Evolutionary conservation across 768 basidiomycete species (phyloP), one percentile per base, ranked within the genome.

Genomic region (Lactarius indigo): DNA sequence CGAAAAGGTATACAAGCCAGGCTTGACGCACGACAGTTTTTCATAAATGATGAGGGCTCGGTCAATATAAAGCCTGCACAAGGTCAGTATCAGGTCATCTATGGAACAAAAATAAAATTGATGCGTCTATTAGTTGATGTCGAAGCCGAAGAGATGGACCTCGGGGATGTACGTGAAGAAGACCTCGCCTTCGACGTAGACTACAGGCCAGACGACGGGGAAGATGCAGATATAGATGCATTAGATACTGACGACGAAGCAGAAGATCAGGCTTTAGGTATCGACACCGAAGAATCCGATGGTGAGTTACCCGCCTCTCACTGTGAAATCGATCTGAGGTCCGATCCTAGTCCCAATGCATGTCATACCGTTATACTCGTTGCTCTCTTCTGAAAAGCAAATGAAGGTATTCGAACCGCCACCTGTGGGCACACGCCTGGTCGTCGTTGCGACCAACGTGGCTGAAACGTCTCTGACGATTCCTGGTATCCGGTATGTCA

Each of bases 401-500:
- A 94, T 98, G 91, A 83, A 83, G 23, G 96, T 98, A 2, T 99
- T 99, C 74, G 79, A 88, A 66, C 80, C 88, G 1, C 94, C 96
- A 15, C 97, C 97, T 0, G 77, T 81, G 5, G 91, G 89, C 6
- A 79, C 82, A 66, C 91, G 97, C 41, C 82, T 99, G 4, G 95
- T 98, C 17, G 94, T 98, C 18, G 89, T 99, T 6, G 87, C 96
- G 2, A 98, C 96, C 1, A 98, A 98, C 74, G 90, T 98, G 31
- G 96, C 96, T 1, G 96, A 98, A 75, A 98, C 96, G 0, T 97
- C 96, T 8, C 80, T 98, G 37, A 98, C 96, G 0, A 99, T 99
- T 66, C 96, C 96, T 30, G 92, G 92, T 7, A 96, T 99, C 72
- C 90, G 92, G 18, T 99, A 99, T 76, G 96, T 99, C n/a, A 87